Conservation (phyloP, 306 rosid genomes). For the Mucuna pruriens region DNA sequence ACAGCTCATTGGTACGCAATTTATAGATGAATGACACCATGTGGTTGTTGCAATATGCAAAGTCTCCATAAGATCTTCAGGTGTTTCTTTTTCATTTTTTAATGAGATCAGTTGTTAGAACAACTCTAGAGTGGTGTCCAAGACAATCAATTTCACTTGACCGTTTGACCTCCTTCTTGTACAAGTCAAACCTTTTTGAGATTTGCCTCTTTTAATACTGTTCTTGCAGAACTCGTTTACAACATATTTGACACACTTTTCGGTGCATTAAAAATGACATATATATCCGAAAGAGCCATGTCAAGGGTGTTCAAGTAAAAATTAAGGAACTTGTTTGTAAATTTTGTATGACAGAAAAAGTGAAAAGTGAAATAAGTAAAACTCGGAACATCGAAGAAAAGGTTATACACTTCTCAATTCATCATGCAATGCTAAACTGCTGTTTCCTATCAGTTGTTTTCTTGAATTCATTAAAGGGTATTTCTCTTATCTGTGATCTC, state of each 20-base stretch:
- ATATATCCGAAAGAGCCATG: neutral
- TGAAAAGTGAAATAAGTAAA: neutral
- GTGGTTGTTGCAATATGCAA: slow-evolving; percentile 30
- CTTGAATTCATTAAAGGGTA: slow-evolving; percentile 4
- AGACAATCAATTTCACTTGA: slow-evolving; percentile 56
- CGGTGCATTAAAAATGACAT: slow-evolving; percentile 23
- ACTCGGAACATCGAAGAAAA: neutral
- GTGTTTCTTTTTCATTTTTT: neutral
- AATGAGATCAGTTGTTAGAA: slow-evolving; percentile 54
- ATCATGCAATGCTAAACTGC: slow-evolving; percentile 1
- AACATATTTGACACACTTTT: slow-evolving; percentile 32
- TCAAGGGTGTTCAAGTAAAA: neutral
- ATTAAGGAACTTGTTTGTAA: neutral
- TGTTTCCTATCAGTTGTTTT: neutral
- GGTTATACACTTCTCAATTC: neutral
- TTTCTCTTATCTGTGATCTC: neutral
- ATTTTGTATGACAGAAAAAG: neutral
- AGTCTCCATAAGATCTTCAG: neutral
- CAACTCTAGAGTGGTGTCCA: slow-evolving; percentile 71
- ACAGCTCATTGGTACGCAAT: slow-evolving; percentile 11
- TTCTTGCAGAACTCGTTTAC: neutral
- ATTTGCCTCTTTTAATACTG: neutral
- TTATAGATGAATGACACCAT: slow-evolving; percentile 37
- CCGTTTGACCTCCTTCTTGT: slow-evolving; percentile 56
- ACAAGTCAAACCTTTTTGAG: slow-evolving; percentile 48